These are phyloP conservation scores for Saposhnikovia divaricata DNA, from an alignment of 129 eudicot genomes.

Conservation along the genomic window DNA sequence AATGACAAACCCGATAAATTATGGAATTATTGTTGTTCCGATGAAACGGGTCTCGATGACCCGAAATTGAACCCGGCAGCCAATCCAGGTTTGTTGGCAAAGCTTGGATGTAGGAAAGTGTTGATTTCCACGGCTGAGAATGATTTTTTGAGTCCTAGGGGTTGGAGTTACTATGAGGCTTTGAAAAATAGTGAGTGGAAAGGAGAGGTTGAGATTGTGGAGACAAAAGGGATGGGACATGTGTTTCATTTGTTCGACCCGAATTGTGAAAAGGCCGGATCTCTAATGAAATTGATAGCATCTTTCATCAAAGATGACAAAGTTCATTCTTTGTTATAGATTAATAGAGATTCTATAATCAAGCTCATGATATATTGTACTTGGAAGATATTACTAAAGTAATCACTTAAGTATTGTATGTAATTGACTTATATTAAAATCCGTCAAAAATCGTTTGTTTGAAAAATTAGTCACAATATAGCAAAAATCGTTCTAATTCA, in stretches of 20 bases:
- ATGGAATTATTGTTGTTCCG: slow-evolving; percentile 38
- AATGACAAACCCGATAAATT: slow-evolving; percentile 24
- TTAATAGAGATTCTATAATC: no score
- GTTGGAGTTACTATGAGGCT: slow-evolving; percentile 34
- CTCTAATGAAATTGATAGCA: slow-evolving; percentile 12
- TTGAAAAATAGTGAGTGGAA: slow-evolving; percentile 49
- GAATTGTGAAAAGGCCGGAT: slow-evolving; percentile 15
- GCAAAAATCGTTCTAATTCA: no score
- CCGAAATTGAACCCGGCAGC: slow-evolving; percentile 44
- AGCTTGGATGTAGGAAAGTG: slow-evolving; percentile 39
- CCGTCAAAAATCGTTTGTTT: no score
- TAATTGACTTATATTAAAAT: no score
- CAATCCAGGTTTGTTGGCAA: slow-evolving; percentile 23
- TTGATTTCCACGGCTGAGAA: slow-evolving; percentile 39
- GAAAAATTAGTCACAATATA: no score
- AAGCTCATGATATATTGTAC: no score
- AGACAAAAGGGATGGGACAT: slow-evolving; percentile 38
- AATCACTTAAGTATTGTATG: no score
- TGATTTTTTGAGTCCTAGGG: slow-evolving; percentile 38
- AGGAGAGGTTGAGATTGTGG: slow-evolving; percentile 39
- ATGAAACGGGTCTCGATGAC: slow-evolving; percentile 34
- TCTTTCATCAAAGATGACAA: slow-evolving; percentile 15
- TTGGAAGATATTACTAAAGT: no score
- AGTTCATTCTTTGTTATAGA: neutral
- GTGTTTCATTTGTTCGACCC: slow-evolving; percentile 42